Conservation (phyloP, 2,329 filamentous ascomycete species). For the Pleomassaria siparia region DNA sequence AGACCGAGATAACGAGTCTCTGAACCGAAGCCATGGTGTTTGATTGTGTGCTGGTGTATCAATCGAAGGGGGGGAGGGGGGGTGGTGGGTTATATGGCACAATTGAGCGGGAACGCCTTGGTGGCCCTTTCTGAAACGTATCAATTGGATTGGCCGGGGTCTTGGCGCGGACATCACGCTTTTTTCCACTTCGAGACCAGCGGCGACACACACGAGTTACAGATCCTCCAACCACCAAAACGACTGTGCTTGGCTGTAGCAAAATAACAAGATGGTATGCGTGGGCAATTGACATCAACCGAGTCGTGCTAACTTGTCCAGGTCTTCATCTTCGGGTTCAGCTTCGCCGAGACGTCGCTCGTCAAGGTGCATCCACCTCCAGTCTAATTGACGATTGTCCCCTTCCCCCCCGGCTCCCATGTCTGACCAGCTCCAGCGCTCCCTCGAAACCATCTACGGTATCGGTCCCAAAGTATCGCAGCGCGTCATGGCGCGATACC, state of each 20-base stretch:
- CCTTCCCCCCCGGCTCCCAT: constrained; percentile 26
- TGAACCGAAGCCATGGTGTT: constrained; percentile 73
- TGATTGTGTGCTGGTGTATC: constrained; percentile 15
- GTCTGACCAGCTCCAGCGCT: constrained; percentile 53
- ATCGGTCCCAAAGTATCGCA: constrained; percentile 50
- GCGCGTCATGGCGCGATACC: constrained; percentile 82
- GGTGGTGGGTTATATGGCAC: constrained; percentile 28
- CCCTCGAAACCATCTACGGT: constrained; percentile 56
- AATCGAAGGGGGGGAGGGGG: constrained; percentile 21
- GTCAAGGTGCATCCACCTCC: constrained; percentile 64
- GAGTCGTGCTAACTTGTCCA: constrained; percentile 38
- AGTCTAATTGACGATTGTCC: constrained; percentile 24
- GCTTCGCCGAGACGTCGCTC: constrained; percentile 80
- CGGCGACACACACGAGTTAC: background rate
- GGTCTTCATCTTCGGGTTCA: constrained; percentile 85
- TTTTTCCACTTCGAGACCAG: constrained; percentile 15
- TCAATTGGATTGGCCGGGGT: constrained; percentile 15
- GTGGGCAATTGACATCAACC: constrained; percentile 3
- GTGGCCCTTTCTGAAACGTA: constrained; percentile 32
- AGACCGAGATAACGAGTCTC: constrained; percentile 68
- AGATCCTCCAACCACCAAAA: constrained; percentile 11
- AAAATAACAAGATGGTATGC: constrained; percentile 29
- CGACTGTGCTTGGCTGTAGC: constrained; percentile 12
- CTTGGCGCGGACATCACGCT: constrained; percentile 14
- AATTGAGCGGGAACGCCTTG: constrained; percentile 13